Base-by-base conservation (phyloP, 2,329 filamentous ascomycete genomes). In the Metarhizium robertsii region DNA sequence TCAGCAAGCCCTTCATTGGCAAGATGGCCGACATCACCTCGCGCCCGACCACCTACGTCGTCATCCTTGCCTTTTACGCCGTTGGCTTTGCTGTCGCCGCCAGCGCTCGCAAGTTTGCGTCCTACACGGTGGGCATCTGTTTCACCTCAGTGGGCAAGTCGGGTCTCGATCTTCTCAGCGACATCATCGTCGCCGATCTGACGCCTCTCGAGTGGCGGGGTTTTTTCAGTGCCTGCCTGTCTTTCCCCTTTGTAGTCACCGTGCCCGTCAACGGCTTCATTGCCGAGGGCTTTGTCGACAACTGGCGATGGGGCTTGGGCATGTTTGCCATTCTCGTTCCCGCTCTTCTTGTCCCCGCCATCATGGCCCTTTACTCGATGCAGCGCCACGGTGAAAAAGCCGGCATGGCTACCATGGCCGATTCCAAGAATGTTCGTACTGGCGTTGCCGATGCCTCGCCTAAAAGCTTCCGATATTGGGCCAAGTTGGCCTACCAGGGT, bases 291-390 rank as follows among this genome's bases (percentile, higher is more conserved):
- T 72, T 74, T 43, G 59, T 66, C 4, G 69, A 72, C 29, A 60
- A 72, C 46, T 86, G 81, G 81, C 75, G 83, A 49, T 86, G 83
- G 83, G 83, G 78, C 2, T 79, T 82, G 61, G 83, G 83, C 53
- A 79, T 79, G 65, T 86, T 83, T 66, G 76, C 79, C 55, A 83
- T 87, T 59, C 75, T 86, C 45, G 66, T 83, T 5, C 83, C 83
- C 0, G 72, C 79, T 6, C 74, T 81, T 38, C 78, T 80, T 51
- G 59, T 79, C 11, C 83, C 84, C 0, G 73, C 85, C 38, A 78
- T 79, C 43, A 62, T 75, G n/a, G 72, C 82, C 2, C 72, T 86
- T 54, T 73, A 79, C 53, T 67, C 74, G 55, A 83, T 86, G 65
- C 79, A 84, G 57, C 72, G 72, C 25, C 83, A 83, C 59, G 85